Base-by-base conservation (phyloP, 78 protist species). In the Chrysochromulina tobinii region DNA sequence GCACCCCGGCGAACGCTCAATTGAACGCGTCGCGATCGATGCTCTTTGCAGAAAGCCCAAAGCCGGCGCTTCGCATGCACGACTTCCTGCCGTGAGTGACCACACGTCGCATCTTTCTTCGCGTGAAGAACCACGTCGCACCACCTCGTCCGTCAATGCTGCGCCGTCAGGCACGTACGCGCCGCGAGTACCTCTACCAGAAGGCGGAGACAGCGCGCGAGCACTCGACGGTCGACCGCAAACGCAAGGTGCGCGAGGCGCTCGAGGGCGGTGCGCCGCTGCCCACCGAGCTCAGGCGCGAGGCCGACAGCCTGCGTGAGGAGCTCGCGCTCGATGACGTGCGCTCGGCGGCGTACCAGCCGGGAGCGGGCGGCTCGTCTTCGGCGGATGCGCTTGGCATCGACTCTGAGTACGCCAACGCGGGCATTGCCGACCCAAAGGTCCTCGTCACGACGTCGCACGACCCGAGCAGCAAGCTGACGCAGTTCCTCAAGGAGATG, bases 381-480 rank as follows among this genome's bases (percentile, higher is more conserved):
- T 59, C n/a, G 66, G 84, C 81, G 12, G 81, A 27, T 7, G 7
- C 57, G 23, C 48, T 81, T 77, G 84, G 67, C 27, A 77, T 97
- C 53, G 99, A 99, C 81, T 99, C 98, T 93, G 99, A 99, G 94
- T 99, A 99, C 85, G 95, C 96, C 1, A n/a, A 57, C 23, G 99
- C 99, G 0, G 99, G 99, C 17, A 86, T 95, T 9, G 25, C 38
- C 55, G 99, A 99, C 18, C 99, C 99, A 11, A 93, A 94, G 64
- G 90, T 99, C 7, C 88, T 99, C 55, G 18, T 98, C 58, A 98
- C 99, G 7, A 98, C 99, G 9, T 93, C 99, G 2, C 96, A 98
- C 51, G 98, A 98, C 81, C 99, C 99, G 20, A 77, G 95, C 81
- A 57, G 92, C 6, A 85, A 95, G 48, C 94, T 99, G 21, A 23